These are phyloP conservation scores for Nothomitra cinnamomea DNA, from an alignment of 2,329 filamentous ascomycete genomes.

Conservation along the genomic window DNA sequence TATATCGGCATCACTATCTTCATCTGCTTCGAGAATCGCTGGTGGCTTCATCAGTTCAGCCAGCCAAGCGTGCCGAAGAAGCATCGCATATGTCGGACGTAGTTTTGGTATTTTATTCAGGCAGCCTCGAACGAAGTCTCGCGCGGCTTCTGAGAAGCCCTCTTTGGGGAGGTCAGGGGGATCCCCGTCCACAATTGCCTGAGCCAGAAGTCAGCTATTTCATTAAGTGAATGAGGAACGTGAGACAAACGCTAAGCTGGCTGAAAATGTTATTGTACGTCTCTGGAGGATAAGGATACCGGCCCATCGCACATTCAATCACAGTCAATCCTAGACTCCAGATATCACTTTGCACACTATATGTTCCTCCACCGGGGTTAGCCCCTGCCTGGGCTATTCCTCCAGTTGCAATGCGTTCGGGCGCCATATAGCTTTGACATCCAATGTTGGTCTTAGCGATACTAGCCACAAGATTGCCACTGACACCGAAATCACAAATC, in stretches of 20 bases:
- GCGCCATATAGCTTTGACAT: conserved; percentile 98
- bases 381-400: conserved; percentile 55
- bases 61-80: conserved; percentile 83
- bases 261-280: conserved; percentile 98
- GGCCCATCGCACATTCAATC: conserved; percentile 87
- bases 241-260: conserved; percentile 68
- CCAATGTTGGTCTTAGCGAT: conserved; percentile 98
- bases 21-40: conserved; percentile 54
- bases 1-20: conserved; percentile 34
- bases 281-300: conserved; percentile 92
- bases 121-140: conserved; percentile 76
- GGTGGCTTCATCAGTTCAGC: conserved; percentile 55
- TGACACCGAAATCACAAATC: conserved; percentile 97
- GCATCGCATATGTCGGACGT: conserved; percentile 82
- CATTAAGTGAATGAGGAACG: background rate
- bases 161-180: conserved; percentile 69
- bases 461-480: conserved; percentile 87
- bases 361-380: conserved; percentile 60
- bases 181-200: conserved; percentile 98
- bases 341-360: conserved; percentile 94
- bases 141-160: conserved; percentile 61
- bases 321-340: conserved; percentile 92
- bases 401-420: conserved; percentile 82
- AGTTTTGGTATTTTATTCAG: conserved; percentile 84
- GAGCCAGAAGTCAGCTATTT: conserved; percentile 1